Percentiles rank a stretch among this genome's conserved stretches.
These are phyloP conservation scores for Ascodesmis nigricans DNA, from an alignment of 495 filamentous ascomycete genomes.

Conservation along the genomic window DNA sequence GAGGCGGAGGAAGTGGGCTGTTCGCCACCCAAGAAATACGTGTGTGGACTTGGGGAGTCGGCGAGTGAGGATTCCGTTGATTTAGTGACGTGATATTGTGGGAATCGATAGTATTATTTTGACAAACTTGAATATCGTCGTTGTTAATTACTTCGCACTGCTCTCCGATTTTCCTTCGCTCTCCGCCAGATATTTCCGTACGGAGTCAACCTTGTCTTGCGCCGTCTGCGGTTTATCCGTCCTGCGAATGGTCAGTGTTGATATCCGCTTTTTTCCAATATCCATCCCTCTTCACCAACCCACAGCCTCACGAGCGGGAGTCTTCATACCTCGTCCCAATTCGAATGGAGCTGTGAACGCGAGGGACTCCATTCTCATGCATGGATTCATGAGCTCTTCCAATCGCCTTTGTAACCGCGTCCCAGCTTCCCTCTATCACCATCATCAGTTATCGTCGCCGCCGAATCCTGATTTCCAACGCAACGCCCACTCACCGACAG, in stretches of 20 bases:
- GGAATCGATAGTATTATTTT: too few species aligned
- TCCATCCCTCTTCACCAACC: slow-evolving; percentile 2
- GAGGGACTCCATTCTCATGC: slow-evolving; percentile 55
- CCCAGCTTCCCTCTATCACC: slow-evolving; percentile 1
- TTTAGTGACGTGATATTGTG: too few species aligned
- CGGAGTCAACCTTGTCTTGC: slow-evolving; percentile 18
- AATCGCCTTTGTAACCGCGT: slow-evolving; percentile 53
- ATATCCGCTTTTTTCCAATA: too few species aligned
- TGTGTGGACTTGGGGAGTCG: too few species aligned
- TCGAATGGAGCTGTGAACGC: slow-evolving; percentile 78
- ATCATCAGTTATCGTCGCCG: too few species aligned
- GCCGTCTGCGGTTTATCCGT: slow-evolving; percentile 18
- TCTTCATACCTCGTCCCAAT: slow-evolving; percentile 50
- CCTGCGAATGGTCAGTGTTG: slow-evolving; percentile 1
- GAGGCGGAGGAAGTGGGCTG: too few species aligned
- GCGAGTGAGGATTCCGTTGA: too few species aligned
- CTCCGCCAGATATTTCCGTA: too few species aligned
- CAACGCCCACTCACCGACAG: slow-evolving; percentile 42
- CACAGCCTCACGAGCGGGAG: background rate
- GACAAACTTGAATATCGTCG: too few species aligned
- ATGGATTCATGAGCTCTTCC: slow-evolving; percentile 74
- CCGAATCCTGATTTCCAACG: background rate
- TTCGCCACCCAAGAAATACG: too few species aligned
- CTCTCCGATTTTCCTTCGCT: too few species aligned
- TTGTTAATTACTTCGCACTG: too few species aligned